Percentiles rank a stretch among this genome's conserved stretches.
phyloP scores from a whole-genome alignment of 2,329 filamentous ascomycete species.

The Achaetomium macrosporum region DNA sequence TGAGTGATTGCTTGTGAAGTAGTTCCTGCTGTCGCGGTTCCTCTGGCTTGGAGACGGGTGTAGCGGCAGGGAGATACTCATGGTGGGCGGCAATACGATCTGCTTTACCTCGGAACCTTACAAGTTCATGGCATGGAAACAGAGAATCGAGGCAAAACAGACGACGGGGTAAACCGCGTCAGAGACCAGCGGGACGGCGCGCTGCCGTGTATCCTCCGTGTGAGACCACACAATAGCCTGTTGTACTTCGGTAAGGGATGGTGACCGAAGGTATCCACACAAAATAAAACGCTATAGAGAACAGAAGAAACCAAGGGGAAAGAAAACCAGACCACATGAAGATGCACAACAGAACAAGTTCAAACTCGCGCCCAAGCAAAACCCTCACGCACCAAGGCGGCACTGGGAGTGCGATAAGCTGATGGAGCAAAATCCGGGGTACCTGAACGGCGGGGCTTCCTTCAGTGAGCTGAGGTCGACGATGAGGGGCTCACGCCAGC shows the following conservation, averaged over 20 bases:
- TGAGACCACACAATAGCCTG: neutral
- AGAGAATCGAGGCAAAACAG: neutral
- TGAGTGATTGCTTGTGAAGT: conserved; percentile 47
- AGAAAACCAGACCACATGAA: neutral
- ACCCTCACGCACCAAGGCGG: neutral
- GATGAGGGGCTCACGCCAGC: neutral
- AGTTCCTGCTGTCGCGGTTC: conserved; percentile 51
- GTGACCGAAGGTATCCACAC: neutral
- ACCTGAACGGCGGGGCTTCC: conserved; percentile 1
- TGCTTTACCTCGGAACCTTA: neutral
- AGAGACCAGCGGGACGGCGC: neutral
- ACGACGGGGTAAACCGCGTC: neutral
- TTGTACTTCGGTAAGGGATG: neutral
- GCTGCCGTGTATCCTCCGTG: neutral
- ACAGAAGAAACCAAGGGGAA: neutral
- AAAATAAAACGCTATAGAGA: neutral
- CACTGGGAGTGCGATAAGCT: neutral
- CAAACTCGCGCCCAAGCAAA: neutral
- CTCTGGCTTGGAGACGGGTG: conserved; percentile 43
- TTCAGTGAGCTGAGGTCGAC: neutral
- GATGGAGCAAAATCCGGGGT: neutral
- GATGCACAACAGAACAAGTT: neutral
- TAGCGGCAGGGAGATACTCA: conserved; percentile 49
- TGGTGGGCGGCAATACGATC: conserved; percentile 27
- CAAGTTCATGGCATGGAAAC: conserved; percentile 7